Evolutionary conservation across 257 asterid genomes (phyloP).

Genomic region (Solanum sparsipilum): DNA sequence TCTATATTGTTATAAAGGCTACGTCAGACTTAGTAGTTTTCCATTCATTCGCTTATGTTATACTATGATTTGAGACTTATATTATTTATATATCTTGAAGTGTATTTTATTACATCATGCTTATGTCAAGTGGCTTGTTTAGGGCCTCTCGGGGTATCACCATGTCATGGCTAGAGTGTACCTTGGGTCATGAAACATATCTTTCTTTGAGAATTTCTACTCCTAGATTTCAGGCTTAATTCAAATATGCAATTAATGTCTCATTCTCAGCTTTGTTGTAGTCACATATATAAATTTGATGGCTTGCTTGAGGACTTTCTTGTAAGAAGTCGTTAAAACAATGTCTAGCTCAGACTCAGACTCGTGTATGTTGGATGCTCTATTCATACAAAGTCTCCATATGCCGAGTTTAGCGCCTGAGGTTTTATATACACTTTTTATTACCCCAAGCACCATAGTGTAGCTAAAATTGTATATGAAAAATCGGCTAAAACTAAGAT

Average conservation of each 20-base stretch:
- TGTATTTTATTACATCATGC: no score
- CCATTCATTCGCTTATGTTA: no score
- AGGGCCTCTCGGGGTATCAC: no score
- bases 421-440: background rate
- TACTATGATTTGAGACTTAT: no score
- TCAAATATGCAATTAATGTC: background rate
- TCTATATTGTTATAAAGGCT: no score
- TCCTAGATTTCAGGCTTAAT: background rate
- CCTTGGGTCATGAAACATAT: background rate
- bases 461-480: no score
- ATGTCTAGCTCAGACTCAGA: background rate
- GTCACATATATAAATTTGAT: background rate
- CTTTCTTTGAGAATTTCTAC: background rate
- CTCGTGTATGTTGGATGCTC: background rate
- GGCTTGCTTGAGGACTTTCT: background rate
- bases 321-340: background rate
- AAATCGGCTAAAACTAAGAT: background rate
- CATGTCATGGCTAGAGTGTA: no score
- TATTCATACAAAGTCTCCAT: background rate
- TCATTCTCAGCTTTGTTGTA: background rate
- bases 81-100: no score
- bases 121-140: no score
- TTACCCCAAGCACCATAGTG: background rate
- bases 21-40: no score
- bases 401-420: background rate